These are phyloP conservation scores for Alternaria arborescens DNA, from an alignment of 2,329 filamentous ascomycete genomes.

Conservation along the genomic window DNA sequence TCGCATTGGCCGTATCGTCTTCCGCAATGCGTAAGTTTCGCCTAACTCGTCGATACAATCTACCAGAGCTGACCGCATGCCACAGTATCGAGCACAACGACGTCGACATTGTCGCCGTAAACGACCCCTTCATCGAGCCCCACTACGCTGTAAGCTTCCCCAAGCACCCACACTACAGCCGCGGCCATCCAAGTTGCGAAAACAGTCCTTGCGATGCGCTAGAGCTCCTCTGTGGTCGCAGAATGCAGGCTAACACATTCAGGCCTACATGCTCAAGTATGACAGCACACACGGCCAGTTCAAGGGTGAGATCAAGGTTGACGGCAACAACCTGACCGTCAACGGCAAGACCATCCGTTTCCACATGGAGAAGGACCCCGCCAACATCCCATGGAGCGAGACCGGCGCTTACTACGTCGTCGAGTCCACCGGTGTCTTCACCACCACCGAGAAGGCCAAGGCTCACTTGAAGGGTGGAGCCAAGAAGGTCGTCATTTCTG, in stretches of 20 bases:
- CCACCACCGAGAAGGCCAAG: conserved; percentile 94
- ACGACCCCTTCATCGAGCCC: conserved; percentile 99
- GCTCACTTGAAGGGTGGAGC: conserved; percentile 95
- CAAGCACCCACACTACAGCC: conserved; percentile 5
- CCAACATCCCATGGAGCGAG: conserved; percentile 87
- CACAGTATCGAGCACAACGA: conserved; percentile 80
- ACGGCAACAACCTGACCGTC: conserved; percentile 78
- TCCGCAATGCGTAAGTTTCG: conserved; percentile 86
- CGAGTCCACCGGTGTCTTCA: conserved; percentile 99
- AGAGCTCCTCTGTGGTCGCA: neutral
- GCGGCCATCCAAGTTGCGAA: neutral
- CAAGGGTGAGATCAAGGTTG: conserved; percentile 86
- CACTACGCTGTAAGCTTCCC: conserved; percentile 86
- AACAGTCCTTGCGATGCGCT: neutral
- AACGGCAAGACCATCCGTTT: conserved; percentile 96
- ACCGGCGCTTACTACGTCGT: conserved; percentile 92
- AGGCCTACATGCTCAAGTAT: conserved; percentile 99
- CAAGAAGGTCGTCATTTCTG: conserved; percentile 91
- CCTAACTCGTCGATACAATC: conserved; percentile 3
- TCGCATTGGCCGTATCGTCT: conserved; percentile 98
- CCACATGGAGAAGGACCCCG: conserved; percentile 91
- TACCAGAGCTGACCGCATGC: conserved; percentile 29
- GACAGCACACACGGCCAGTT: conserved; percentile 96
- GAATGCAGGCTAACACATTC: conserved; percentile 39
- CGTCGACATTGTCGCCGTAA: conserved; percentile 93